Percentiles rank a stretch among this genome's conserved stretches.
phyloP scores from a whole-genome alignment of 345 rosid species.

The Arabidopsis arenosa region DNA sequence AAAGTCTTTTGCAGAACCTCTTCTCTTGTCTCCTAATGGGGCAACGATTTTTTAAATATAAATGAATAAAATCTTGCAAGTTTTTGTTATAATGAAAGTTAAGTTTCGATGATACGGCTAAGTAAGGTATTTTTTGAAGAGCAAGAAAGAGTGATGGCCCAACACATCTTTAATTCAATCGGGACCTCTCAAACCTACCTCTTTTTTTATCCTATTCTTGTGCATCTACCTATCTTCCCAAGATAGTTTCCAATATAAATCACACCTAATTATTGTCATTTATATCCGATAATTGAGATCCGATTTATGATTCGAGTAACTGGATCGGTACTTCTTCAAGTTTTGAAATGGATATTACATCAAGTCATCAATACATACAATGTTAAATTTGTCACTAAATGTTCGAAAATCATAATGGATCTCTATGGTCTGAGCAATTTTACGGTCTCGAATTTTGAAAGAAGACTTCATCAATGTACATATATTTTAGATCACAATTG shows the following conservation, averaged over 20 bases:
- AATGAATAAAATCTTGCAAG: neutral
- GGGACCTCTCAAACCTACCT: slow-evolving; percentile 43
- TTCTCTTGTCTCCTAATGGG: slow-evolving; percentile 51
- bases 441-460: neutral
- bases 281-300: neutral
- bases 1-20: slow-evolving; percentile 48
- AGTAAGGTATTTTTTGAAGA: slow-evolving; percentile 45
- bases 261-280: slow-evolving; percentile 13
- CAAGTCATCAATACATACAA: neutral
- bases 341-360: slow-evolving; percentile 1
- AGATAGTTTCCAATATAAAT: slow-evolving; percentile 27
- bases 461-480: neutral
- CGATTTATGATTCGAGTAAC: neutral
- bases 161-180: slow-evolving; percentile 38
- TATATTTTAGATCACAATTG: neutral
- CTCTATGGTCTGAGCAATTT: neutral
- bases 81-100: slow-evolving; percentile 39
- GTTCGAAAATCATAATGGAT: neutral
- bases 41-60: slow-evolving; percentile 35
- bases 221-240: slow-evolving; percentile 17
- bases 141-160: slow-evolving; percentile 46
- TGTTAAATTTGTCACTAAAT: neutral
- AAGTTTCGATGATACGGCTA: slow-evolving; percentile 43
- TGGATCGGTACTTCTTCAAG: neutral
- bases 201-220: slow-evolving; percentile 1